Evolutionary conservation across 2,329 filamentous ascomycete genomes (phyloP).

Genomic region (Hansfordia pulvinata): DNA sequence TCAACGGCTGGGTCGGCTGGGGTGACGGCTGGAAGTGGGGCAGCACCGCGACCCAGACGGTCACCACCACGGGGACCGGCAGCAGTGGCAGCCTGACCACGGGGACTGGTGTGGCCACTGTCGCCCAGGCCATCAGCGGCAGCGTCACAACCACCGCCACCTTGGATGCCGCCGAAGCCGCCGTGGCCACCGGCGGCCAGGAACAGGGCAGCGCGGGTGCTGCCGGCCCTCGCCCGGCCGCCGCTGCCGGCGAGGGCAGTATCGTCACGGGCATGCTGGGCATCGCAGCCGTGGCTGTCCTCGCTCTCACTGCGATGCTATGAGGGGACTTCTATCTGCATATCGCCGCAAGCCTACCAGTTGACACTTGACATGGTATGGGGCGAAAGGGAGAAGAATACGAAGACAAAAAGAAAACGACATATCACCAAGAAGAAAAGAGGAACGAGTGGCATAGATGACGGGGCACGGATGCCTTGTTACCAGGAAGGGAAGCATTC

Average conservation of each 20-base stretch:
- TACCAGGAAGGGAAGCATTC: too few species aligned
- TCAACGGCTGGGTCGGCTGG: conserved; percentile 25
- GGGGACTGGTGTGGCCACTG: conserved; percentile 13
- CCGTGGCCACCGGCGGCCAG: conserved; percentile 4
- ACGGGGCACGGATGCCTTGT: too few species aligned
- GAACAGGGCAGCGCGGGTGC: too few species aligned
- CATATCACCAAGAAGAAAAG: too few species aligned
- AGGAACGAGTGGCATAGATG: too few species aligned
- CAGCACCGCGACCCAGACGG: conserved; percentile 18
- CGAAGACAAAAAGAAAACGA: too few species aligned
- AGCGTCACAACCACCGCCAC: conserved; percentile 16
- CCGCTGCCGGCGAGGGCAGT: not conserved
- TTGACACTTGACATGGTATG: too few species aligned
- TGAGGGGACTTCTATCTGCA: not conserved
- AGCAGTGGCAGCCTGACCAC: conserved; percentile 14
- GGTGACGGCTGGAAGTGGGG: conserved; percentile 24
- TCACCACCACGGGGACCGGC: conserved; percentile 19
- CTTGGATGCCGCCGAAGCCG: conserved; percentile 5
- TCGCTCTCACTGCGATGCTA: not conserved
- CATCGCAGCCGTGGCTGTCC: not conserved
- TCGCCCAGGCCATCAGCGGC: conserved; percentile 18
- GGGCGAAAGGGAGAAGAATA: too few species aligned
- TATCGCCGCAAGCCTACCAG: too few species aligned
- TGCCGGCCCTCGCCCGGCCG: not conserved
- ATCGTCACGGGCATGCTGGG: not conserved